These are phyloP conservation scores for Neopestalotiopsis sp. DNA, from an alignment of 2,329 filamentous ascomycete genomes.

Conservation along the genomic window DNA sequence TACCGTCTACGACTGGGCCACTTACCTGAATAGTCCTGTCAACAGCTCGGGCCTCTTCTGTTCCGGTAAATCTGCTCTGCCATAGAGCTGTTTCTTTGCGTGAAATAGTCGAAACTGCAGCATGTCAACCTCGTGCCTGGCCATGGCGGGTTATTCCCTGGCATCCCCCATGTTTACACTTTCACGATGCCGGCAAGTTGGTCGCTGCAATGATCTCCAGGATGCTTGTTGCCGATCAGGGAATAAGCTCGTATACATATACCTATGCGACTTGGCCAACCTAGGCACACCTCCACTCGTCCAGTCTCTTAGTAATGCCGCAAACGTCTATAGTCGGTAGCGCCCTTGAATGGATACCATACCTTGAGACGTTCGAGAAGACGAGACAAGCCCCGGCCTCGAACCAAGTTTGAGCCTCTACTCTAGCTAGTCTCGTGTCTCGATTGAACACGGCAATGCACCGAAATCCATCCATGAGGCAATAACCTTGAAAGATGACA, in stretches of 20 bases:
- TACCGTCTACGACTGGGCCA: neutral
- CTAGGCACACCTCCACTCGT: neutral
- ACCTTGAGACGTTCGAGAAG: conserved; percentile 17
- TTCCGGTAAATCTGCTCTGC: neutral
- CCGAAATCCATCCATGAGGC: neutral
- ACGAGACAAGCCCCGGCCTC: conserved; percentile 13
- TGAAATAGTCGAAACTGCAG: conserved; percentile 2
- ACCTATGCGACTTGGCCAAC: neutral
- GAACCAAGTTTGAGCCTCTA: conserved; percentile 12
- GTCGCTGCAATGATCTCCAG: neutral
- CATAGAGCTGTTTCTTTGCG: neutral
- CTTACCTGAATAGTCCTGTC: neutral
- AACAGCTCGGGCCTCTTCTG: neutral
- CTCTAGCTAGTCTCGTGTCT: neutral
- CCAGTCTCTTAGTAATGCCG: neutral
- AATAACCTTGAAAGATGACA: neutral
- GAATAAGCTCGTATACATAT: neutral
- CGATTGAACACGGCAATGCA: neutral
- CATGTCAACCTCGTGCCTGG: neutral
- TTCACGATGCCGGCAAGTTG: neutral
- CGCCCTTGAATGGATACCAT: neutral
- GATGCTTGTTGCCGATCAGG: conserved; percentile 11
- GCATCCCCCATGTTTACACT: neutral
- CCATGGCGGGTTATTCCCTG: no score
- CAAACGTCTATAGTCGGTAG: neutral